These are phyloP conservation scores for Whalleya microplaca DNA, from an alignment of 2,329 filamentous ascomycete genomes.

Conservation along the genomic window DNA sequence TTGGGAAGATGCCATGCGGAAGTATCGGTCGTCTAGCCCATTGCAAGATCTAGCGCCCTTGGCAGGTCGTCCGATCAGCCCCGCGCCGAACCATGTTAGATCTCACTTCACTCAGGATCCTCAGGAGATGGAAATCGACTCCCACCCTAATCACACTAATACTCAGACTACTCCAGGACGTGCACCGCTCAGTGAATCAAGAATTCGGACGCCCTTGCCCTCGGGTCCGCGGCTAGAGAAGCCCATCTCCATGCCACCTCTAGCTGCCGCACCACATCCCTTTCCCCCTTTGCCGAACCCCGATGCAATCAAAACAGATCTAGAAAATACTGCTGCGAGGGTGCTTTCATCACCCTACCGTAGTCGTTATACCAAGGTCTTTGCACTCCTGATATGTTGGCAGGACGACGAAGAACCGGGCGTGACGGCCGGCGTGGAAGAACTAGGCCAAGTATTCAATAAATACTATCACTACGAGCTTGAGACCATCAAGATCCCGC, in stretches of 20 bases:
- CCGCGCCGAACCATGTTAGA: slow-evolving; percentile 45
- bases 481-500: slow-evolving; percentile 54
- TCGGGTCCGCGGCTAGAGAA: slow-evolving; percentile 60
- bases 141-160: slow-evolving; percentile 36
- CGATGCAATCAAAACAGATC: slow-evolving; percentile 54
- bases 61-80: slow-evolving; percentile 51
- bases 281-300: slow-evolving; percentile 48
- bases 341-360: slow-evolving; percentile 55
- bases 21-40: slow-evolving; percentile 59
- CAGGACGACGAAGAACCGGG: slow-evolving; percentile 54
- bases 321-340: slow-evolving; percentile 54
- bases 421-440: slow-evolving; percentile 47
- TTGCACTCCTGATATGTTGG: slow-evolving; percentile 60
- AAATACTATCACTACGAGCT: slow-evolving; percentile 57
- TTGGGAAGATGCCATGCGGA: slow-evolving; percentile 61
- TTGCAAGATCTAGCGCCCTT: slow-evolving; percentile 54
- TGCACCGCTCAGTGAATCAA: slow-evolving; percentile 49
- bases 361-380: slow-evolving; percentile 57
- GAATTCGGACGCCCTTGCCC: slow-evolving; percentile 59
- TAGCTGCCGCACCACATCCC: slow-evolving; percentile 30
- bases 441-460: slow-evolving; percentile 55
- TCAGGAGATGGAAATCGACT: slow-evolving; percentile 62
- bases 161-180: slow-evolving; percentile 38
- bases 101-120: slow-evolving; percentile 49
- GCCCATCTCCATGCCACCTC: slow-evolving; percentile 43